Conservation (phyloP, 768 basidiomycete species). For the Suillus lakei region DNA sequence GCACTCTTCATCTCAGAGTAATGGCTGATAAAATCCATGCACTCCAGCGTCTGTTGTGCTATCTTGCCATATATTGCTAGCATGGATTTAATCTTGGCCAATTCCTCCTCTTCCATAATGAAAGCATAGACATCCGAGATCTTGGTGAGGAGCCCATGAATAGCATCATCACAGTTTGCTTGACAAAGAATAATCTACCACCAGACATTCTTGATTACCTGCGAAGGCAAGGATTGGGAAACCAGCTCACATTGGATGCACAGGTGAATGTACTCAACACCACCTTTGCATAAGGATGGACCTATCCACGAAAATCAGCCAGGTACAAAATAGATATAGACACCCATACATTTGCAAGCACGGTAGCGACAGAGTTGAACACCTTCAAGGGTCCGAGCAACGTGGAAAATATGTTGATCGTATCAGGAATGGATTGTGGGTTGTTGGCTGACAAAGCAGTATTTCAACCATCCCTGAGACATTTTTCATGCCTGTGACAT, state of each 20-base stretch:
- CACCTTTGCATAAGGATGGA: not conserved
- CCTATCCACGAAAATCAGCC: not conserved
- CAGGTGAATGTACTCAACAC: not conserved
- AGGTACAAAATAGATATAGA: not conserved
- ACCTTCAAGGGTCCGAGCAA: not conserved
- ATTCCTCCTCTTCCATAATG: too few species aligned
- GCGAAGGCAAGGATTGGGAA: not conserved
- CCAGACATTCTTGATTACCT: not conserved
- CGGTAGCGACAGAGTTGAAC: not conserved
- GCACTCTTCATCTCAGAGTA: too few species aligned
- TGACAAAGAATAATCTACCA: not conserved
- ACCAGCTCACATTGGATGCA: not conserved
- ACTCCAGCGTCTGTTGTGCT: too few species aligned
- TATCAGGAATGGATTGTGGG: not conserved
- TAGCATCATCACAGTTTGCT: not conserved
- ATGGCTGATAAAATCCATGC: too few species aligned
- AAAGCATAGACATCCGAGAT: too few species aligned
- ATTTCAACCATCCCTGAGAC: not conserved
- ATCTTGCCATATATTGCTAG: too few species aligned
- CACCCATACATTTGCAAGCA: not conserved
- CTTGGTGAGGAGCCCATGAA: too few species aligned
- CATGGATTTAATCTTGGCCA: too few species aligned
- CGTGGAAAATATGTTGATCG: not conserved
- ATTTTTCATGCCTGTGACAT: not conserved
- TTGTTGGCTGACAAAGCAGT: not conserved